A percentile compares a stretch with the other conserved stretches of the same genome.
These are phyloP conservation scores for Trypanosoma boissoni DNA, from an alignment of 208 protist species.

Conservation along the genomic window DNA sequence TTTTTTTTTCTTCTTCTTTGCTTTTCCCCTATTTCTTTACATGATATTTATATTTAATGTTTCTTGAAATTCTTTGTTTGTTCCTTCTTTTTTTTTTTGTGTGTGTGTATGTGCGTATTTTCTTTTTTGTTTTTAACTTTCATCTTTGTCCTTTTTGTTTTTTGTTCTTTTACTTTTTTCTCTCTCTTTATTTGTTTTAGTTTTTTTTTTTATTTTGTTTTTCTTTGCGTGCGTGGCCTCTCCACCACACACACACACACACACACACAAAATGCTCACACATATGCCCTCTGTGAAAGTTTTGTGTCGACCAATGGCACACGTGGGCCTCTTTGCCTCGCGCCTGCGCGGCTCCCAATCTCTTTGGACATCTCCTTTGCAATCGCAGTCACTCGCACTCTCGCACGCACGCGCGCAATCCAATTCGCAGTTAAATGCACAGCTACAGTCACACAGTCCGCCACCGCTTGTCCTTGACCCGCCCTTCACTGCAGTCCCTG, in stretches of 20 bases:
- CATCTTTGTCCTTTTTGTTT: slow-evolving; percentile 1
- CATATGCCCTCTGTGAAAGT: no score
- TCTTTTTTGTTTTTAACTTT: slow-evolving; percentile 14
- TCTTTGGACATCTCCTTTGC: no score
- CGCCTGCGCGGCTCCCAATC: no score
- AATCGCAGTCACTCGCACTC: no score
- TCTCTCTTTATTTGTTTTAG: slow-evolving; percentile 6
- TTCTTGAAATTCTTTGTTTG: neutral
- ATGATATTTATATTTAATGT: neutral
- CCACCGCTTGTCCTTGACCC: slow-evolving; percentile 40
- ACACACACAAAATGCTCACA: no score
- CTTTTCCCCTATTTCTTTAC: neutral
- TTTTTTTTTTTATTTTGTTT: neutral
- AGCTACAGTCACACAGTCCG: neutral
- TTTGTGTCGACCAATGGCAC: no score
- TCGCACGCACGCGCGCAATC: no score
- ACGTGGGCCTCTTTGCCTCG: no score
- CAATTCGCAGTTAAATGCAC: no score
- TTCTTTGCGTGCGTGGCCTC: no score
- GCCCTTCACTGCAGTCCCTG: slow-evolving; percentile 43
- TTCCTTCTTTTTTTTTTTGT: slow-evolving; percentile 11
- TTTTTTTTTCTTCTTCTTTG: slow-evolving; percentile 6
- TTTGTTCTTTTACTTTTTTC: slow-evolving; percentile 3
- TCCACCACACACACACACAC: no score
- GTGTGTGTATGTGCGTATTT: slow-evolving; percentile 12